These are phyloP conservation scores for Moniliophthora roreri DNA, from an alignment of 1,284 basidiomycete genomes.

Conservation along the genomic window DNA sequence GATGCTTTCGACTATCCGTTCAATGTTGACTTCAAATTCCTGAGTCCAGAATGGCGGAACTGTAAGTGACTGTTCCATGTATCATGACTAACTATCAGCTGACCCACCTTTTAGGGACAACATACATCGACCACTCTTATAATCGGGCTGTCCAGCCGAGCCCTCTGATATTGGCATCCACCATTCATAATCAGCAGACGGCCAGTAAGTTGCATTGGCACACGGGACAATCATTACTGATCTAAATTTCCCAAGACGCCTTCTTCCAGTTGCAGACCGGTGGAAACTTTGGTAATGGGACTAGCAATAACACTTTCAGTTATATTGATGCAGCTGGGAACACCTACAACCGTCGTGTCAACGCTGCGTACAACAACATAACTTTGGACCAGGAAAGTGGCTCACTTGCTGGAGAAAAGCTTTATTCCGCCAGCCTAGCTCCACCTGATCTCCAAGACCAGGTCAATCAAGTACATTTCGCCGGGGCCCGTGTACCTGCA, in stretches of 20 bases:
- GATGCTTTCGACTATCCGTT: constrained; percentile 12
- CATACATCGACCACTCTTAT: constrained; percentile 18
- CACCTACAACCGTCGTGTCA: constrained; percentile 61
- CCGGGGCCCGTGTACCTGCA: too few relatives aligned
- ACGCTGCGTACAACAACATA: constrained; percentile 60
- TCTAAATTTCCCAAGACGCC: constrained; percentile 28
- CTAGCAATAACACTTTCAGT: constrained; percentile 64
- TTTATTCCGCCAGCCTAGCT: not conserved
- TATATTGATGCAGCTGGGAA: constrained; percentile 62
- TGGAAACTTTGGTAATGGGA: constrained; percentile 40
- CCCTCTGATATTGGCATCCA: constrained; percentile 13
- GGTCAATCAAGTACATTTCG: too few relatives aligned
- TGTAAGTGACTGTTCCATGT: constrained; percentile 13
- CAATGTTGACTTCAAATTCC: not conserved
- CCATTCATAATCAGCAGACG: constrained; percentile 14
- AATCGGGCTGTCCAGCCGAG: constrained; percentile 15
- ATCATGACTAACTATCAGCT: not conserved
- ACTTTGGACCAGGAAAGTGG: constrained; percentile 60
- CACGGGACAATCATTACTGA: not conserved
- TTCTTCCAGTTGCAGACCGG: constrained; percentile 28
- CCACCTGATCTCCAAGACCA: too few relatives aligned
- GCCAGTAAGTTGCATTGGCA: constrained; percentile 30
- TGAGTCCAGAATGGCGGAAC: constrained; percentile 7
- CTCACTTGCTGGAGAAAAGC: constrained; percentile 38
- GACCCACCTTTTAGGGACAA: constrained; percentile 10